Conservation (phyloP, 2,329 filamentous ascomycete genomes). For the Alternaria gaisen region DNA sequence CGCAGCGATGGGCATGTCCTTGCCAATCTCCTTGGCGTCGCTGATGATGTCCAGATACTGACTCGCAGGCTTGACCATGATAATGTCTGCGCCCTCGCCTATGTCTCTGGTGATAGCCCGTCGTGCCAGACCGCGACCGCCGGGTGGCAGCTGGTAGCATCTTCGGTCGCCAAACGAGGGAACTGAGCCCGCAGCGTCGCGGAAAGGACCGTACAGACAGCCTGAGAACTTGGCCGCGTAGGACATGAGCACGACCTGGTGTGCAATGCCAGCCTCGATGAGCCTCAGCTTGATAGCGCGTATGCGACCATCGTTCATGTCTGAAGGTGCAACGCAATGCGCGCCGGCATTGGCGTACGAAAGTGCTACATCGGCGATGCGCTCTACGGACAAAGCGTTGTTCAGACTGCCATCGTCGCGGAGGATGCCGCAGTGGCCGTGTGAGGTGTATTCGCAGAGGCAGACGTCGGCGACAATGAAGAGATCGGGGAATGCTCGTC, state of each 20-base stretch:
- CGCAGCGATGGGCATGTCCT: constrained; percentile 89
- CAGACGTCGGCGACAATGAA: constrained; percentile 95
- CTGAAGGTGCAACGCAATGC: constrained; percentile 94
- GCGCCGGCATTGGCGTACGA: constrained; percentile 95
- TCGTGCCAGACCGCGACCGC: constrained; percentile 88
- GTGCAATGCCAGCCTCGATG: constrained; percentile 91
- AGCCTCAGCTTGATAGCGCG: constrained; percentile 97
- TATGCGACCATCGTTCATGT: constrained; percentile 99
- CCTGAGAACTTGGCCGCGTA: constrained; percentile 98
- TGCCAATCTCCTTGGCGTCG: constrained; percentile 93
- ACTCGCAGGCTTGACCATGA: constrained; percentile 98
- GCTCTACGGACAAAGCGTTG: constrained; percentile 91
- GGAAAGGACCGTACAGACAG: constrained; percentile 95
- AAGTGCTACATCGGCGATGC: constrained; percentile 96
- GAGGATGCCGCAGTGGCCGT: constrained; percentile 96
- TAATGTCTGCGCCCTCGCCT: constrained; percentile 91
- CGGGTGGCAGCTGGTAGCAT: constrained; percentile 96
- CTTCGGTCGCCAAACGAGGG: constrained; percentile 93
- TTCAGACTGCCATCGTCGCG: constrained; percentile 92
- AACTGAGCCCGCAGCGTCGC: constrained; percentile 89
- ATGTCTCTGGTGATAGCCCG: constrained; percentile 92
- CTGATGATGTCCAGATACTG: constrained; percentile 98
- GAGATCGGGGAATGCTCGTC: constrained; percentile 84
- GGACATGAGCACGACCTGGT: constrained; percentile 93
- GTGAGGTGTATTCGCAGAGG: constrained; percentile 97